Conservation (phyloP, 495 filamentous ascomycete genomes). For the Cercophora samala region DNA sequence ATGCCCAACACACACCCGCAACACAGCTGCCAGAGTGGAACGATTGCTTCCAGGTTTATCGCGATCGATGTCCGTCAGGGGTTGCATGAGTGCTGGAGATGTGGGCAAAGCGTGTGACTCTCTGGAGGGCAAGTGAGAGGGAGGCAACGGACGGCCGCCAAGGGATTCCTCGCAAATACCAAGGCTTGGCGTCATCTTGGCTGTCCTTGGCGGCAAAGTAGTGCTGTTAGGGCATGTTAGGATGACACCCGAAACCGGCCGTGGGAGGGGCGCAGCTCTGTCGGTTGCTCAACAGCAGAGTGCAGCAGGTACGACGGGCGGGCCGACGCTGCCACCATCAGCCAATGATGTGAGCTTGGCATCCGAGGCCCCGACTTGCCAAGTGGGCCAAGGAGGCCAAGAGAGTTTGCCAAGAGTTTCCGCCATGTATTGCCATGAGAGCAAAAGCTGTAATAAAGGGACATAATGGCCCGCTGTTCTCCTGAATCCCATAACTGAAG, state of each 20-base stretch:
- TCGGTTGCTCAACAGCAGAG: slow-evolving; percentile 14
- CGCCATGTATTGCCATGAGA: slow-evolving; percentile 45
- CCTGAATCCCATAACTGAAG: slow-evolving; percentile 30
- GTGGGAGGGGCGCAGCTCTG: not conserved
- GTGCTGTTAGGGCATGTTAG: slow-evolving; percentile 23
- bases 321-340: slow-evolving; percentile 16
- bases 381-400: slow-evolving; percentile 37
- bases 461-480: slow-evolving; percentile 42
- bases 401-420: slow-evolving; percentile 44
- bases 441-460: slow-evolving; percentile 44
- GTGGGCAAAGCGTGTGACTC: slow-evolving; percentile 25
- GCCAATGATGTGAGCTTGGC: slow-evolving; percentile 30
- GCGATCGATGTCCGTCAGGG: slow-evolving; percentile 10
- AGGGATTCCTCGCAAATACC: slow-evolving; percentile 32
- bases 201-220: slow-evolving; percentile 24
- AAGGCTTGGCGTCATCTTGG: slow-evolving; percentile 38
- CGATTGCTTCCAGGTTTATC: not conserved
- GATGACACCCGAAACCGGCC: not conserved
- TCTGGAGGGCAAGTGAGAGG: slow-evolving; percentile 22
- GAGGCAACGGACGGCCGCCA: slow-evolving; percentile 27
- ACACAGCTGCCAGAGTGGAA: not conserved
- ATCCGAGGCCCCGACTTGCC: slow-evolving; percentile 38
- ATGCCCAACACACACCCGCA: not conserved
- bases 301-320: slow-evolving; percentile 20
- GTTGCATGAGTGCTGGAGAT: slow-evolving; percentile 11